A percentile compares a stretch with the other conserved stretches of the same genome.
These are phyloP conservation scores for Stenocarpella maydis DNA, from an alignment of 2,329 filamentous ascomycete species.

Conservation along the genomic window DNA sequence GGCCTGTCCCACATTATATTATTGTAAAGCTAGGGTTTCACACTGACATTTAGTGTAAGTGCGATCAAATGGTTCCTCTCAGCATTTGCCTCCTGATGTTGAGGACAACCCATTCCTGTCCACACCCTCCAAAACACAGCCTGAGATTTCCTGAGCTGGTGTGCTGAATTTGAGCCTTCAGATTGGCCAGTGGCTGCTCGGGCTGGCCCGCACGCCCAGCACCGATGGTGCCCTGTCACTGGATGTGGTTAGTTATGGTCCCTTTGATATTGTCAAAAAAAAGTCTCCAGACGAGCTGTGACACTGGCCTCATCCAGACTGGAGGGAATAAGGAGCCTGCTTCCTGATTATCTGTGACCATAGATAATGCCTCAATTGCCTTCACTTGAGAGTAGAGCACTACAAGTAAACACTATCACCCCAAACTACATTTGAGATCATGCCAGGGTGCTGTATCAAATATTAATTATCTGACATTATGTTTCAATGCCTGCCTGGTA, in stretches of 20 bases:
- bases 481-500: background rate
- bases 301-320: background rate
- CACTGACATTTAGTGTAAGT: too few relatives aligned
- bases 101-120: background rate
- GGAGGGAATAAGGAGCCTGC: background rate
- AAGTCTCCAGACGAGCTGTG: background rate
- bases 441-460: background rate
- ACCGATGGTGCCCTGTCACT: background rate
- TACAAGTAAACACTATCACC: background rate
- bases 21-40: too few relatives aligned
- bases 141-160: background rate
- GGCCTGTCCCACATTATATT: background rate
- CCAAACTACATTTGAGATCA: too few relatives aligned
- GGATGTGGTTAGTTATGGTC: background rate
- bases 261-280: background rate
- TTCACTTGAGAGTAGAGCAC: too few relatives aligned
- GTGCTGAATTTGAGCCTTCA: background rate
- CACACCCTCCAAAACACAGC: background rate
- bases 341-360: background rate
- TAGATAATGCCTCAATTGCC: background rate
- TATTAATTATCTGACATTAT: background rate
- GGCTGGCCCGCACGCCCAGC: constrained; percentile 4
- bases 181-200: constrained; percentile 25
- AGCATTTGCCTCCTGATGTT: too few relatives aligned
- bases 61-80: too few relatives aligned